Evolutionary conservation across 179 eudicot genomes (phyloP), one percentile per base, ranked within the genome.

Genomic region (Vitellaria paradoxa): DNA sequence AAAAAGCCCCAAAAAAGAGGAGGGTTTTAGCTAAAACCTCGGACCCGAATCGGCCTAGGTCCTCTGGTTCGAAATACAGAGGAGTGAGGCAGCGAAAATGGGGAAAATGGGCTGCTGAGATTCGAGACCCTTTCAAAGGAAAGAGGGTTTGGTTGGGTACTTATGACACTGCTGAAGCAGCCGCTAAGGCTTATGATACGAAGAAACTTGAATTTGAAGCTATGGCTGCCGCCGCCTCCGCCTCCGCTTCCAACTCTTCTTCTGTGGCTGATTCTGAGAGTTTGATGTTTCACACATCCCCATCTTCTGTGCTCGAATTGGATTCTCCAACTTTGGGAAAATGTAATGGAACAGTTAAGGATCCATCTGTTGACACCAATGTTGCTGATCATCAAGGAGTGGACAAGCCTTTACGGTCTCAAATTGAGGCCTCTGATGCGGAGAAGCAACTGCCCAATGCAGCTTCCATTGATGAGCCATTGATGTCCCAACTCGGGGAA

Each of bases 61-160:
- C 79, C 0, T 5, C 82, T 56, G 57, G 72, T 46, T 74, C 85
- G 1, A 87, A 87, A 68, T 88, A 83, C 72, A 79, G 87, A 61
- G 99, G 99, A n/a, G 98, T 93, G 20, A 88, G 99, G 68, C 97
- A 86, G 73, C 82, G 99, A 37, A 90, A 89, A 82, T 96, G 97
- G 97, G 99, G 99, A 2, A 96, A 93, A 87, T 96, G 92, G 92
- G 98, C 99, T 6, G 99, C 99, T 12, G 99, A 96, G 84, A 96
- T 96, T 50, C 86, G 97, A 3, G 89, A 96, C 77, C 99, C 99
- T 6, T 76, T 88, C 67, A 65, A 75, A 3, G 85, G 84, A 6
- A 87, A 71, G 64, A 80, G 97, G 82, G 75, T 91, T 40, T 96
- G 99, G 99, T 82, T 96, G 64, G 99, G 99, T 5, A 96, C 99